Evolutionary conservation across 371 early-diverging fungal species (phyloP), one percentile per base, ranked within the genome.

Genomic region (Nosema muscidifuracis): DNA sequence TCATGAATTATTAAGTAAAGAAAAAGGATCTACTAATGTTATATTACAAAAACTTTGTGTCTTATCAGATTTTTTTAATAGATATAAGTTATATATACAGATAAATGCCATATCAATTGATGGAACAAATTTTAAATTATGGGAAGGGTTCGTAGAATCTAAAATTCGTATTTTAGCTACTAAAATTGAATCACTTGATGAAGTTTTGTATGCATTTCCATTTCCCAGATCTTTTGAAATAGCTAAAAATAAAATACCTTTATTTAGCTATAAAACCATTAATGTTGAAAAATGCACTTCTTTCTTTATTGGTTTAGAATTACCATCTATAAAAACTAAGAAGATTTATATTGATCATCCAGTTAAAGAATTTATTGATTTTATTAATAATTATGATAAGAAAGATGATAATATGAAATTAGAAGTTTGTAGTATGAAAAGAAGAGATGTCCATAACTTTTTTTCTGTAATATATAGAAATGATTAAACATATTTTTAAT

Each of bases 121-220:
- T 30, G 33, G 55, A 20, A 61, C 71, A 50, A 67, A 73, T 51
- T 76, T 81, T 53, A 26, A 50, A 18, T 65, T 40, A 69, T 88
- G 88, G 87, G 84, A 88, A 38, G 97, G 97, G 53, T 85, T 91
- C 73, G 90, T 95, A 0, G 95, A 97, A 77, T 91, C 94, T 4
- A 87, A 89, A 63, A 79, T 99, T 31, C 89, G 99, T 72, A 90
- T 91, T 60, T 85, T 94, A 7, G 88, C 93, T 0, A 81, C 85
- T 63, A 90, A 89, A 76, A 81, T 99, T 30, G 97, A 99, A 75
- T 72, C 78, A 12, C 85, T 89, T 0, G 91, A 91, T 2, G 83
- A 86, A 71, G 75, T 98, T 42, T 81, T 84, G 9, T 73, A 89
- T 56, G 92, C 92, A 0, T 92, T 91, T 75, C 95, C 96, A 22